These are phyloP conservation scores for Dichomitus squalens DNA, from an alignment of 1,284 basidiomycete species.

Conservation along the genomic window DNA sequence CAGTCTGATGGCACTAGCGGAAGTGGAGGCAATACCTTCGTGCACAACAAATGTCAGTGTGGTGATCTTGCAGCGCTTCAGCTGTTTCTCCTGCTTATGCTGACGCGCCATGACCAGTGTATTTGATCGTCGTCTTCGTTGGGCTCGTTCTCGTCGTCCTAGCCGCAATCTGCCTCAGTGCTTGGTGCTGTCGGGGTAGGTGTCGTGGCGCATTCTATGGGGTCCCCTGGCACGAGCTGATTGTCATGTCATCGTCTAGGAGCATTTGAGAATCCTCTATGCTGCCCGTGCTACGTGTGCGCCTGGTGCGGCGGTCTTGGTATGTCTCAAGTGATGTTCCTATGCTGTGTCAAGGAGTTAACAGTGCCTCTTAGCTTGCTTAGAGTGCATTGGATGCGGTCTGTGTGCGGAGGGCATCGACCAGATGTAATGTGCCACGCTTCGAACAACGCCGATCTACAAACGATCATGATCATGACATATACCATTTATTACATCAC, in stretches of 20 bases:
- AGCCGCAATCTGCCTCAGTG: conserved; percentile 22
- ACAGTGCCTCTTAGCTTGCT: conserved; percentile 9
- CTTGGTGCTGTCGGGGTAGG: conserved; percentile 25
- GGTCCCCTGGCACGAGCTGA: neutral
- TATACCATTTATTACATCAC: neutral
- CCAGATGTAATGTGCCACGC: conserved; percentile 6
- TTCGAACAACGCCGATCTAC: neutral
- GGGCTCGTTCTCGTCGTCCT: conserved; percentile 23
- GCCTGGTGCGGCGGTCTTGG: conserved; percentile 26
- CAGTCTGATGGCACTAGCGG: conserved; percentile 9
- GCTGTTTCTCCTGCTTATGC: no score
- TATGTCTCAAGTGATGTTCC: conserved; percentile 1
- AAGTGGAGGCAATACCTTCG: conserved; percentile 10
- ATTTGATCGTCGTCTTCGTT: conserved; percentile 24
- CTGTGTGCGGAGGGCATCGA: conserved; percentile 24
- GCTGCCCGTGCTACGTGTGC: conserved; percentile 26
- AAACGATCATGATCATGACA: neutral
- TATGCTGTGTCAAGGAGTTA: neutral
- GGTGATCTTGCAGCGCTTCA: neutral
- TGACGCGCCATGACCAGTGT: conserved; percentile 6
- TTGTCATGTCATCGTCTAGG: conserved; percentile 1
- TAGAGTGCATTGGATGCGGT: conserved; percentile 25
- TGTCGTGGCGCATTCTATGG: neutral
- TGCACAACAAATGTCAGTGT: conserved; percentile 21
- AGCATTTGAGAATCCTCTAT: conserved; percentile 23